phyloP scores from a whole-genome alignment of 148 eudicot species.

The Camellia granthamiana region DNA sequence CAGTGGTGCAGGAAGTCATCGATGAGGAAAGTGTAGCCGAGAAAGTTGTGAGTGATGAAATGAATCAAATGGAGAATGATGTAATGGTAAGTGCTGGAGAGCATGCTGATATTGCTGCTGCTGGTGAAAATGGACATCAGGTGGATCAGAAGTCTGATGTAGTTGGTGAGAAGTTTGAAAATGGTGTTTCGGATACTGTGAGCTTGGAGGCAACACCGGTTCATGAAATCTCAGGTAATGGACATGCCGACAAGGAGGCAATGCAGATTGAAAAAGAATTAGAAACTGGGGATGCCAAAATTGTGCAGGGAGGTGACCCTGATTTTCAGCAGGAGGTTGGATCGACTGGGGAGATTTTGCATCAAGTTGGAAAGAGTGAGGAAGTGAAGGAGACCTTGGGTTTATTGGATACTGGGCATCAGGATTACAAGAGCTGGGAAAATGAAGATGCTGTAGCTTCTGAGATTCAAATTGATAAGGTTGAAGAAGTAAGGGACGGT shows the following conservation, averaged over 20 bases:
- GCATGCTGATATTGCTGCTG: conserved; percentile 15
- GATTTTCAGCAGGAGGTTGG: conserved; percentile 8
- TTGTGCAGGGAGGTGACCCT: conserved; percentile 8
- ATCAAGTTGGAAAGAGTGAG: conserved; percentile 8
- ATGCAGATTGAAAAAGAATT: conserved; percentile 20
- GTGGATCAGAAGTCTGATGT: conserved; percentile 29
- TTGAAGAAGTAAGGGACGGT: conserved; percentile 25
- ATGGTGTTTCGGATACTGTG: conserved; percentile 18
- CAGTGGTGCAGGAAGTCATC: conserved; percentile 15
- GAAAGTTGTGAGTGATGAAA: conserved; percentile 22
- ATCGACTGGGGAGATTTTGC: conserved; percentile 6
- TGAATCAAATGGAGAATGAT: conserved; percentile 18
- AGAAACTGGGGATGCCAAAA: conserved; percentile 29
- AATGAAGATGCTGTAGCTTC: conserved; percentile 24
- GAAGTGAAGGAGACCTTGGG: conserved; percentile 14
- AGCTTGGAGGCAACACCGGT: not conserved
- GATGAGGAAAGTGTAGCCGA: conserved; percentile 26
- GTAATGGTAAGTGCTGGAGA: not conserved
- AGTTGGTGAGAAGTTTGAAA: conserved; percentile 28
- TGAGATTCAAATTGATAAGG: conserved; percentile 20
- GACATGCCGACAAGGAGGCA: conserved; percentile 14
- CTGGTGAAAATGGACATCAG: conserved; percentile 24
- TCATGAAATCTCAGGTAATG: conserved; percentile 8
- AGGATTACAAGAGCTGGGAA: conserved; percentile 23
- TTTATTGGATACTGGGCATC: conserved; percentile 4